Evolutionary conservation across 148 eudicot genomes (phyloP), one percentile per base, ranked within the genome.

Genomic region (Diospyros lotus): DNA sequence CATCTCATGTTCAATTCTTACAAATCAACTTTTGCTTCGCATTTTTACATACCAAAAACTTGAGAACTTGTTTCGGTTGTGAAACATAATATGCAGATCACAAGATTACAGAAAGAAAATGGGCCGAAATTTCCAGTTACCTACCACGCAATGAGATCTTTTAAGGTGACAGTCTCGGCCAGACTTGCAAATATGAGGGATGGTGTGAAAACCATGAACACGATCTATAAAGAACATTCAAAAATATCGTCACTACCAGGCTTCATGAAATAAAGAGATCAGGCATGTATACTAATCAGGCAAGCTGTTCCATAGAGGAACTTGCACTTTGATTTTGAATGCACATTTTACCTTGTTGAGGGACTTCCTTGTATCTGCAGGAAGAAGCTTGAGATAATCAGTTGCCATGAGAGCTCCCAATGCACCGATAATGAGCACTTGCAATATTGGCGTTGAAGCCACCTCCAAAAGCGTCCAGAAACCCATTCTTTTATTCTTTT

Each of bases 71-170:
- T 28, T 28, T 28, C 28, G 28, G 28, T 28, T 28, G 28, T 28
- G 28, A 28, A 28, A 28, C 28, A 28, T 28, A 28, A 28, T 28
- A 28, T 28, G 28, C 28, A 28, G 28, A 28, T 28, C 28, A 28
- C 28, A 28, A 28, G 0, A 28, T 28, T 28, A 28, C 28, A 28
- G 28, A 28, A 28, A 28, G 28, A 28, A 28, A 28, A 28, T 28
- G 28, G 28, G 28, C 28, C 28, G 28, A 28, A 28, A 28, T 28
- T 28, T 0, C 28, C 28, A 28, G 28, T 28, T 28, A 28, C 28
- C 54, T 86, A 91, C 98, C 97, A 95, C 60, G 97, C 87, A 68
- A 95, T 78, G n/a, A 95, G 89, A 85, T 95, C 96, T 63, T 83
- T 73, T 71, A 92, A 82, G 2, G 94, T 88, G 65, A 95, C 96